These are phyloP conservation scores for Populus hybrid DNA, from an alignment of 441 rosid species.

Conservation along the genomic window DNA sequence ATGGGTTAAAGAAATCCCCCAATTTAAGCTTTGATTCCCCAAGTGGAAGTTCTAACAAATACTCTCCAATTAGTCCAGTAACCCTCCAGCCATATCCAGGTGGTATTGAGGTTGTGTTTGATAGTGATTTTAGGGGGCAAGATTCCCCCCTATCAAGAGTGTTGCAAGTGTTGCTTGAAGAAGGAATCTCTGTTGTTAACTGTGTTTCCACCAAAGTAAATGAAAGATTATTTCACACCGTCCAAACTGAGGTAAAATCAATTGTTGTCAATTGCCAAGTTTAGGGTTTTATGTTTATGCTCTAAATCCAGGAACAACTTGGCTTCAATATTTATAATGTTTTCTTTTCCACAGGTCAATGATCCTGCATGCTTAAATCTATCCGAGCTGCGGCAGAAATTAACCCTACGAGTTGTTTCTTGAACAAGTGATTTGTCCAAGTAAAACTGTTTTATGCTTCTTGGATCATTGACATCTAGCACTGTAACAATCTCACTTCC, in stretches of 20 bases:
- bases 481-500: not conserved
- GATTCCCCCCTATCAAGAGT: slow-evolving; percentile 51
- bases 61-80: slow-evolving; percentile 23
- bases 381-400: slow-evolving; percentile 29
- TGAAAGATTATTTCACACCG: slow-evolving; percentile 39
- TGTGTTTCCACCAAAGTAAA: slow-evolving; percentile 51
- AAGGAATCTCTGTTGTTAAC: slow-evolving; percentile 44
- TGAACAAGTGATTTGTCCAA: not conserved
- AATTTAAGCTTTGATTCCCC: slow-evolving; percentile 18
- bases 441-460: not conserved
- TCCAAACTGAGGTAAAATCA: slow-evolving; percentile 54
- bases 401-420: slow-evolving; percentile 13
- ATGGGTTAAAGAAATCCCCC: slow-evolving; percentile 36
- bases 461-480: not conserved
- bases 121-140: slow-evolving; percentile 30
- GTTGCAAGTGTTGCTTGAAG: slow-evolving; percentile 39
- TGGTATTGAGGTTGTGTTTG: slow-evolving; percentile 56
- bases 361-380: slow-evolving; percentile 30
- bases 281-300: slow-evolving; percentile 8
- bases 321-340: not conserved
- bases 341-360: slow-evolving; percentile 37
- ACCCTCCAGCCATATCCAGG: slow-evolving; percentile 41
- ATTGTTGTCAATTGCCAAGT: not conserved
- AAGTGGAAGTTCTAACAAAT: slow-evolving; percentile 17
- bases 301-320: not conserved